phyloP scores from a whole-genome alignment of 805 yeast species.

The Vanderwaltozyma yarrowii region DNA sequence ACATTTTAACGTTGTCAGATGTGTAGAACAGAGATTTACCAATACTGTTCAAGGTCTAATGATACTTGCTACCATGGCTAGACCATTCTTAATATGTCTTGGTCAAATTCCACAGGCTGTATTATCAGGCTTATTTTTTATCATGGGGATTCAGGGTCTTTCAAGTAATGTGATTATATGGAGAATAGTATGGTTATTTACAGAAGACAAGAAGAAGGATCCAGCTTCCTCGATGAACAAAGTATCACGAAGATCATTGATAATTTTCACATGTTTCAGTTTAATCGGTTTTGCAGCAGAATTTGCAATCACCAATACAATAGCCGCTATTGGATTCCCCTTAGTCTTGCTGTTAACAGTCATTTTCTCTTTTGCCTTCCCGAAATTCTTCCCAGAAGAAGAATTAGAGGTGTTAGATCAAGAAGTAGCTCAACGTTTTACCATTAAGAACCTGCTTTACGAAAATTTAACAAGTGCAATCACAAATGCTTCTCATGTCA shows the following conservation, averaged over 20 bases:
- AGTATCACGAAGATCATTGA: constrained; percentile 31
- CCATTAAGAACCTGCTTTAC: constrained; percentile 36
- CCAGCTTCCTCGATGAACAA: constrained; percentile 24
- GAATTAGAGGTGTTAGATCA: constrained; percentile 60
- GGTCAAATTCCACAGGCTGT: constrained; percentile 89
- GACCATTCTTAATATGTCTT: constrained; percentile 73
- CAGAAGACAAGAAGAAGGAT: constrained; percentile 40
- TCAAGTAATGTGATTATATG: constrained; percentile 54
- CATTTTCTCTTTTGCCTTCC: constrained; percentile 53
- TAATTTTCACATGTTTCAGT: constrained; percentile 47
- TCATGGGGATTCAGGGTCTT: constrained; percentile 82
- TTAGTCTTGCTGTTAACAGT: constrained; percentile 63
- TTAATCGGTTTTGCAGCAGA: constrained; percentile 67
- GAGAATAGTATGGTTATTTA: constrained; percentile 50
- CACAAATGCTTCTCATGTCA: no score
- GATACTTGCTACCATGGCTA: constrained; percentile 78
- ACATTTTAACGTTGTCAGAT: constrained; percentile 33
- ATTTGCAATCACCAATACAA: constrained; percentile 74
- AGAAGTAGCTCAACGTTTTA: constrained; percentile 47
- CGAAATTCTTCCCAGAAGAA: constrained; percentile 46
- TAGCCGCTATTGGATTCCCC: constrained; percentile 92
- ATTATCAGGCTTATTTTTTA: constrained; percentile 81
- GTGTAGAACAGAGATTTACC: constrained; percentile 84
- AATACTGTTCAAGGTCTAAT: constrained; percentile 78
- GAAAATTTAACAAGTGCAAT: constrained; percentile 8